Conservation (phyloP, 140 eudicot genomes). For the Cichorium intybus region DNA sequence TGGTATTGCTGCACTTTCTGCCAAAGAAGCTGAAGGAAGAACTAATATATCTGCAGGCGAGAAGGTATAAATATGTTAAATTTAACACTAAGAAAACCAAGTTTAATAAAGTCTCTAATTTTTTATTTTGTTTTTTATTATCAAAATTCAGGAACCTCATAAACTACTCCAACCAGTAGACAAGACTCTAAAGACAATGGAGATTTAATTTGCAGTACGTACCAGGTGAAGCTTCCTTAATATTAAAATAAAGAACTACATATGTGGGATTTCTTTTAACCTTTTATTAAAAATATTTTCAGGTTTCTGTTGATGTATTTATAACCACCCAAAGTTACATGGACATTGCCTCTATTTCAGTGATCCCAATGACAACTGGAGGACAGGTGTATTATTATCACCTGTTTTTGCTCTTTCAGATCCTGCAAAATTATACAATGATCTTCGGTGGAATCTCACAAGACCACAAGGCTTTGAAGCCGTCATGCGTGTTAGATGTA, state of each 20-base stretch:
- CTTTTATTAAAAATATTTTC: conserved; percentile 13
- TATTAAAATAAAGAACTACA: neutral
- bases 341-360: conserved; percentile 86
- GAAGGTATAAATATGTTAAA: conserved; percentile 51
- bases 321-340: conserved; percentile 85
- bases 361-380: conserved; percentile 89
- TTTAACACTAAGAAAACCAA: too few relatives aligned
- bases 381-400: conserved; percentile 95
- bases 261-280: neutral
- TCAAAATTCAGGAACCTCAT: conserved; percentile 74
- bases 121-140: conserved; percentile 18
- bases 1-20: too few relatives aligned
- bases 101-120: conserved; percentile 1
- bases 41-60: conserved; percentile 78
- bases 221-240: conserved; percentile 56
- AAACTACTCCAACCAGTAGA: conserved; percentile 95
- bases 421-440: too few relatives aligned
- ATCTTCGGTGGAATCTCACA: too few relatives aligned
- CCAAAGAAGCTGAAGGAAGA: conserved; percentile 97
- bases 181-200: conserved; percentile 96
- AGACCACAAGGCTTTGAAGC: too few relatives aligned
- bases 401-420: conserved; percentile 96
- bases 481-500: too few relatives aligned
- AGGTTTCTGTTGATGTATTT: conserved; percentile 94
- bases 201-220: conserved; percentile 88